Evolutionary conservation across 345 rosid genomes (phyloP).

Genomic region (Hypericum androsaemum): DNA sequence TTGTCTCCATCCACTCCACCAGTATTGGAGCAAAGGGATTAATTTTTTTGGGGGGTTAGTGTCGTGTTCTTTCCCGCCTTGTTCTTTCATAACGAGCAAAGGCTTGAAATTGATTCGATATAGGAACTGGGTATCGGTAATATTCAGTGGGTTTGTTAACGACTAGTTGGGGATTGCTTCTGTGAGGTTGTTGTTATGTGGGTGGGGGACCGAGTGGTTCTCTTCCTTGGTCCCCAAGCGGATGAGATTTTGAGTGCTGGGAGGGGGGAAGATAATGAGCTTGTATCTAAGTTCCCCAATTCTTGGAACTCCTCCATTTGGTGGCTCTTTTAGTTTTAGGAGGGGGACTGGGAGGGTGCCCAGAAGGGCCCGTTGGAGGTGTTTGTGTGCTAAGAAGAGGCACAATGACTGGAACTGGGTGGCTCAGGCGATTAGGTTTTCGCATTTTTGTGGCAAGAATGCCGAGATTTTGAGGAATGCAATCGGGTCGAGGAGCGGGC

Average conservation of each 20-base stretch:
- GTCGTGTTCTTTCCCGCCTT: no score
- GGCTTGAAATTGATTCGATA: no score
- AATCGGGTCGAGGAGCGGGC: constrained; percentile 52
- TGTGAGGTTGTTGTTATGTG: no score
- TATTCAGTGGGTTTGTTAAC: no score
- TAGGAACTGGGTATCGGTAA: no score
- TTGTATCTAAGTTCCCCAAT: constrained; percentile 42
- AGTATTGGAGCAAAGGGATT: no score
- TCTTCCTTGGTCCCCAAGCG: no score
- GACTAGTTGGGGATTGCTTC: no score
- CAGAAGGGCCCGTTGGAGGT: constrained; percentile 30
- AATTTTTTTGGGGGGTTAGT: no score
- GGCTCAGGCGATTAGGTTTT: constrained; percentile 45
- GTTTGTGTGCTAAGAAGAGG: constrained; percentile 30
- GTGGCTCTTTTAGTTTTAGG: constrained; percentile 17
- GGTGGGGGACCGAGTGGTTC: no score
- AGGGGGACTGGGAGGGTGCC: constrained; percentile 18
- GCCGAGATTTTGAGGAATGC: constrained; percentile 53
- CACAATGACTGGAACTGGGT: constrained; percentile 71
- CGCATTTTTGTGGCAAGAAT: constrained; percentile 56
- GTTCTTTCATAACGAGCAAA: no score
- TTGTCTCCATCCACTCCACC: no score
- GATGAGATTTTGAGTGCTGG: constrained; percentile 1
- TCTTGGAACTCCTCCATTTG: constrained; percentile 40
- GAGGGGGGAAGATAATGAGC: constrained; percentile 37